Base-by-base conservation (phyloP, 345 rosid species). In the Sonneratia alba region DNA sequence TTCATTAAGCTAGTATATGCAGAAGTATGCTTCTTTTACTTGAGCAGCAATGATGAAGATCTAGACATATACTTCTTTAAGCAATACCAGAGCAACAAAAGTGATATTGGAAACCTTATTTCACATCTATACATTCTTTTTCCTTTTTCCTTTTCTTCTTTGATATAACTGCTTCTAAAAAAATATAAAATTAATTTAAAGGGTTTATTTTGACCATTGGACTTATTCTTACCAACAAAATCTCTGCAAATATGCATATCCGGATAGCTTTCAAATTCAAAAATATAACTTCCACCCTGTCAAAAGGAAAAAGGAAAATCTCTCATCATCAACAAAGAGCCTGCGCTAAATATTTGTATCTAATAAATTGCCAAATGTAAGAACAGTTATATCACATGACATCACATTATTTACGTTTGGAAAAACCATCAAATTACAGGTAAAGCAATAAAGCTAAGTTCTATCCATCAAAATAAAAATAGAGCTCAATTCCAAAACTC, bases 231-330 rank as follows among this genome's bases (percentile, higher is more conserved):
- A 95, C 99, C 83, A n/a, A 95, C 87, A 82, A 87, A 83, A 75
- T 86, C 96, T 77, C 86, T 88, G 83, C 97, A 95, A 69, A 80
- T 70, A 18, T 87, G 85, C 78, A 94, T 92, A 76, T 94, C 98
- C 1, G 87, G 65, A 67, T 82, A 90, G 82, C 83, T 88, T 66
- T 87, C 97, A 74, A 95, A 90, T 83, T 92, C 91, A 78, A 95
- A 87, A 78, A 95, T 92, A 85, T 80, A 85, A 79, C 83, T 86
- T 72, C 81, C 87, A 72, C 88, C 88, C 97, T 90, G 84, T 18
- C 79, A 79, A 61, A 69, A 51, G 24, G 73, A 55, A 19, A 8
- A 48, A 61, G 43, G 40, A 32, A 47, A 22, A 71, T 71, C n/a
- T 36, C 16, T 62, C 59, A 70, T n/a, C 56, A 70, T n/a, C 56